Evolutionary conservation across 768 basidiomycete species (phyloP).

Genomic region (Amanita exitialis): DNA sequence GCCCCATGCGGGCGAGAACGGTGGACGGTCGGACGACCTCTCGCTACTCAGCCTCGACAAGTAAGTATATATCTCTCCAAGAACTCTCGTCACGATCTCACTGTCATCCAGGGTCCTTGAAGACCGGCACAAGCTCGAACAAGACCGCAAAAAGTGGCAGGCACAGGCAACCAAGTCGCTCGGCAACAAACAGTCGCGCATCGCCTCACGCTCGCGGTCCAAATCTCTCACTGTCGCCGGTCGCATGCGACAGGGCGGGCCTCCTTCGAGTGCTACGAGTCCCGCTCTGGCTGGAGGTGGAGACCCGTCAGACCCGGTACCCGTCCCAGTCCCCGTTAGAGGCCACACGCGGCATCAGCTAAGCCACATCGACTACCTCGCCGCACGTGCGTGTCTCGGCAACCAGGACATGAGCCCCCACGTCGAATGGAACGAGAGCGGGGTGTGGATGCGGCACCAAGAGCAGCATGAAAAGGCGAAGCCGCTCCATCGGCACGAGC

Average conservation of each 20-base stretch:
- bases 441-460: background rate
- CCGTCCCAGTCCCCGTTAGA: no score
- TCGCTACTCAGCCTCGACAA: conserved; percentile 45
- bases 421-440: conserved; percentile 10
- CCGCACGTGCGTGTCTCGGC: conserved; percentile 58
- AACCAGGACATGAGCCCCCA: conserved; percentile 47
- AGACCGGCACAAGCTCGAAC: conserved; percentile 50
- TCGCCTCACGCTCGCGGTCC: conserved; percentile 51
- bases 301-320: no score
- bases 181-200: conserved; percentile 54
- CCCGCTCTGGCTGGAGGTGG: no score
- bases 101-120: conserved; percentile 45
- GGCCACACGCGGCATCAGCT: conserved; percentile 13
- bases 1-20: background rate
- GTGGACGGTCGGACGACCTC: conserved; percentile 47
- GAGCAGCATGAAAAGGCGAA: background rate
- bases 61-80: conserved; percentile 20
- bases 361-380: conserved; percentile 46
- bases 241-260: conserved; percentile 10
- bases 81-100: conserved; percentile 3
- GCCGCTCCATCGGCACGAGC: background rate
- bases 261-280: no score
- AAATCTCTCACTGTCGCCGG: conserved; percentile 40
- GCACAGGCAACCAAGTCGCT: conserved; percentile 51
- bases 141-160: conserved; percentile 60